These are phyloP conservation scores for Xylaria sp. DNA, from an alignment of 2,329 filamentous ascomycete species.

Conservation along the genomic window DNA sequence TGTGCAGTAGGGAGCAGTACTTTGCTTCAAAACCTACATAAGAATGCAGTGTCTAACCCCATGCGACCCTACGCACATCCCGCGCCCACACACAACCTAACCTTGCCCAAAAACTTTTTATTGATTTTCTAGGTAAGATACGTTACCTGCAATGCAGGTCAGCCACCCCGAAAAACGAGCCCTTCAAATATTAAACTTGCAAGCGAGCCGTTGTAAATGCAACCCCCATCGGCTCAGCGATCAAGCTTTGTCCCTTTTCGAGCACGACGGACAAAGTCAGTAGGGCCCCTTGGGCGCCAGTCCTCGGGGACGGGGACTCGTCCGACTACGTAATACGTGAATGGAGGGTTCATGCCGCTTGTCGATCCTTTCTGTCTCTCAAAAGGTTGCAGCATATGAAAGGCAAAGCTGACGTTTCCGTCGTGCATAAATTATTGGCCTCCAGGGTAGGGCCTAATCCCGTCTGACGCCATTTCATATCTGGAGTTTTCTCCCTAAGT, in stretches of 20 bases:
- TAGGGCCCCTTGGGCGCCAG: background rate
- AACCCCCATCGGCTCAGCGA: background rate
- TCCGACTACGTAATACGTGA: background rate
- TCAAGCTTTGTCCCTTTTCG: slow-evolving; percentile 3
- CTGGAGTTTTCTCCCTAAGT: background rate
- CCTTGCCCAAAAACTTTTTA: background rate
- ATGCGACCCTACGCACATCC: background rate
- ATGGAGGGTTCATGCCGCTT: background rate
- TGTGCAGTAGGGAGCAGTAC: background rate
- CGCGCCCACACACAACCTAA: background rate
- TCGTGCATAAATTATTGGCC: background rate
- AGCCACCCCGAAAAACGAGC: background rate
- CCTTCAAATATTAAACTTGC: slow-evolving; percentile 8
- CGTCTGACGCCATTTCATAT: background rate
- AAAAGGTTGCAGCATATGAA: too few relatives aligned
- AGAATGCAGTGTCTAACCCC: background rate
- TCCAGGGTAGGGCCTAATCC: background rate
- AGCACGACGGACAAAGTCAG: background rate
- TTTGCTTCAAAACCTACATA: background rate
- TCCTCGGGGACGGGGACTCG: too few relatives aligned
- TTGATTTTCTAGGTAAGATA: background rate
- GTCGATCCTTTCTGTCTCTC: background rate
- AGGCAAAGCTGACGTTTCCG: too few relatives aligned
- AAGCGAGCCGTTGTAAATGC: slow-evolving; percentile 1
- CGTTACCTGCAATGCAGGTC: background rate